Evolutionary conservation across 108 stramenopile species (phyloP), one percentile per base, ranked within the genome.

Genomic region (Parietichytrium sp.): DNA sequence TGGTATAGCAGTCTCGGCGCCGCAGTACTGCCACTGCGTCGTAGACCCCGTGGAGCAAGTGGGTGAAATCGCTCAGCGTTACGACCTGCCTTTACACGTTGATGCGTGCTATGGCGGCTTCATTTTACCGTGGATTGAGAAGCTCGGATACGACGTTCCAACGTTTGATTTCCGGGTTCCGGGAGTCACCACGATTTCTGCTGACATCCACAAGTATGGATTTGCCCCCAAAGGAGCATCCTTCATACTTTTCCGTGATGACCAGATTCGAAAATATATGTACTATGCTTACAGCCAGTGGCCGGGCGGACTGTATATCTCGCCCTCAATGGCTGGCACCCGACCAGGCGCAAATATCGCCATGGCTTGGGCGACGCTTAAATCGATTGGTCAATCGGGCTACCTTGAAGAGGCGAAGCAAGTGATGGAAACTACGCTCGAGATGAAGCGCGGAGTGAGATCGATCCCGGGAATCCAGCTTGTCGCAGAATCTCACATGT

Each of bases 141-240:
- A 54, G 27, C 4, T n/a, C 20, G 80, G 80, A 3, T 6, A 47
- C 80, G 3, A 3, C 13, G 38, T 54, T 12, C 80, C 80, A 4
- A 54, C 50, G 4, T 84, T 84, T 51, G 84, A 84, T 42, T 84
- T 84, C 54, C 16, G 8, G 30, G 55, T 84, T 16, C 84, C 84
- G 4, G 84, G 84, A 3, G 84, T 84, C 16, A 84, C 84, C 3
- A 81, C 55, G 45, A 84, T 84, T 54, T 52, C 49, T 31, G 80
- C 61, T 8, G 84, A 84, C 80, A 26, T 54, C 4, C 84, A 84
- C 84, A 84, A 84, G 61, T 84, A 61, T 49, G 84, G 84, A 4
- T 49, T 36, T 6, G 52, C 80, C 10, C 36, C 29, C 81, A 84
- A 84, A 48, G 84, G 84, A 15, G 42, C 36, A 12, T 55, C 53